These are phyloP conservation scores for Thermomyces lanuginosus DNA, from an alignment of 2,329 filamentous ascomycete species.

Conservation along the genomic window DNA sequence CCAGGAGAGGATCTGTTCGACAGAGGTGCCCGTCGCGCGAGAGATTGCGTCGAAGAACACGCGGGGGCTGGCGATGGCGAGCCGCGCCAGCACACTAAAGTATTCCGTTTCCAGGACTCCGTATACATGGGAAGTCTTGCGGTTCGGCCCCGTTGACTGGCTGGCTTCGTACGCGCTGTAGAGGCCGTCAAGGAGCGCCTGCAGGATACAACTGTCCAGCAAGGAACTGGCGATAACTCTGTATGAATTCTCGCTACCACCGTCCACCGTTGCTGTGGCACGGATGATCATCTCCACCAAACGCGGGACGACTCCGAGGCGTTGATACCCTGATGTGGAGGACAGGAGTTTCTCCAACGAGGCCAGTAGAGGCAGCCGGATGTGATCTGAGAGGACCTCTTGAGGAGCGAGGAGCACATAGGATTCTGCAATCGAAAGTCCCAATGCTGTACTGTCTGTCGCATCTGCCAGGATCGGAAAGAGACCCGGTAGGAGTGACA, in stretches of 20 bases:
- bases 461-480: slow-evolving; percentile 52
- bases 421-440: slow-evolving; percentile 49
- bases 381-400: slow-evolving; percentile 26
- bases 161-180: slow-evolving; percentile 55
- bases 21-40: slow-evolving; percentile 17
- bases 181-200: slow-evolving; percentile 48
- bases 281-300: slow-evolving; percentile 50
- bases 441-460: slow-evolving; percentile 45
- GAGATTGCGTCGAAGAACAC: slow-evolving; percentile 44
- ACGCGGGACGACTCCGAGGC: slow-evolving; percentile 26
- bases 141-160: slow-evolving; percentile 67
- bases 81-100: slow-evolving; percentile 62
- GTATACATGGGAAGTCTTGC: slow-evolving; percentile 51
- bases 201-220: slow-evolving; percentile 45
- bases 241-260: slow-evolving; percentile 38
- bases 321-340: slow-evolving; percentile 22
- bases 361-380: slow-evolving; percentile 20
- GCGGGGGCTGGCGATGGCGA: slow-evolving; percentile 55
- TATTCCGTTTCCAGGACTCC: slow-evolving; percentile 71
- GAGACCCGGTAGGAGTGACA: slow-evolving; percentile 45
- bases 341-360: slow-evolving; percentile 26
- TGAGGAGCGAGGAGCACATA: slow-evolving; percentile 51
- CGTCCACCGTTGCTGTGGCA: slow-evolving; percentile 45
- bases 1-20: slow-evolving; percentile 26
- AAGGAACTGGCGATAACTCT: slow-evolving; percentile 50